Evolutionary conservation across 208 protist species (phyloP).

Genomic region (Wallacemonas collosoma): DNA sequence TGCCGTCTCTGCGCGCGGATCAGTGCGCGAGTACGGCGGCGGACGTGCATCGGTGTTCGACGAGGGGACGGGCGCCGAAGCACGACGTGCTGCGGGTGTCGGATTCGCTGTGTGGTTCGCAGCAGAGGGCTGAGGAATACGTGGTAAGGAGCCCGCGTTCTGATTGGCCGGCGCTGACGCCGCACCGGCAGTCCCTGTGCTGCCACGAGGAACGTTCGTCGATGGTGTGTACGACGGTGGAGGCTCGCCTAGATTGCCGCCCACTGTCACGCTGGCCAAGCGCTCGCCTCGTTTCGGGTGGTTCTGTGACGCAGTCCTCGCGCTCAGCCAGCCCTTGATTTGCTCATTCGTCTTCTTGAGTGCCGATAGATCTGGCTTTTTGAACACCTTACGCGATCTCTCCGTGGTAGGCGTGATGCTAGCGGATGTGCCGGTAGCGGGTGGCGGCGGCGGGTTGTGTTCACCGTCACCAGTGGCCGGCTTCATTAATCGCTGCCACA

Average conservation of each 20-base stretch:
- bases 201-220: not conserved
- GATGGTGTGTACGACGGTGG: constrained; percentile 4
- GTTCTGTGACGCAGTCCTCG: not conserved
- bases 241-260: not conserved
- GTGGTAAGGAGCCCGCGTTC: no score
- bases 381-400: not conserved
- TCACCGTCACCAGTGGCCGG: not conserved
- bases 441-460: no score
- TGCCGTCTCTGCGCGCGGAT: not conserved
- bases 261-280: not conserved
- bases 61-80: no score
- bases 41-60: no score
- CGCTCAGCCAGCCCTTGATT: not conserved
- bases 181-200: no score
- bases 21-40: not conserved
- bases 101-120: no score
- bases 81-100: no score
- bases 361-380: not conserved
- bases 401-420: not conserved
- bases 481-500: not conserved
- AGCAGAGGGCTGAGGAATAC: no score
- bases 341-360: not conserved
- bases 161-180: no score
- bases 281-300: not conserved
- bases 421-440: not conserved